Evolutionary conservation across 2,329 filamentous ascomycete species (phyloP), one percentile per base, ranked within the genome.

Genomic region (Pseudogymnoascus sp.): DNA sequence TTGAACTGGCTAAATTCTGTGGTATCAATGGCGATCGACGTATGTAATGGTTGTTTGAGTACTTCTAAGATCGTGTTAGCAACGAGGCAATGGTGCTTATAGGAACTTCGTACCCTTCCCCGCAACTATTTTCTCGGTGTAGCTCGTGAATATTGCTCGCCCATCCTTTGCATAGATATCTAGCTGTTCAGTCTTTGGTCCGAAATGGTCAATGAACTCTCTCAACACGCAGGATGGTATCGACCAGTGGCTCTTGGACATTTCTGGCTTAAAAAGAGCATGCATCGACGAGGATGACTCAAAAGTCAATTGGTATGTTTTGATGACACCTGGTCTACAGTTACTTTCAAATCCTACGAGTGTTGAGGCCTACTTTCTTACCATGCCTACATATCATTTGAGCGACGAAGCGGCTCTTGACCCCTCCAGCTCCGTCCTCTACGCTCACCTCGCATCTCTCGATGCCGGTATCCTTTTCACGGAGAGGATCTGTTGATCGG

Each of bases 191-290:
- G 90, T 91, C 4, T 89, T 90, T 1, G 88, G 88, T 0, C 89
- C 89, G 71, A 93, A 93, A 71, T 92, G 90, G 65, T 93, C 90
- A 76, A 90, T 87, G 66, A 92, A 83, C 70, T 92, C 89, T 66
- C 88, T 84, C 62, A 93, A 76, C 0, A 87, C 87, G 65, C 85
- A 81, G 2, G 89, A 87, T 14, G 87, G 85, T 64, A 93, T 90
- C 10, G 81, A 83, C 90, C 90, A 93, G 65, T 82, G 81, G 66
- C 92, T 90, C 1, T 79, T 79, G 0, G 89, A 87, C 63, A 85
- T 82, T 31, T 82, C 81, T 62, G 79, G 83, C 73, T 89, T 85
- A 73, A 93, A 93, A 60, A 89, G 85, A 64, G 90, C 90, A 72
- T 92, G 89, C 68, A 90, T 85, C 1, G 90, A 86, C n/a, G 88